Percentiles rank a stretch among this genome's conserved stretches.
phyloP scores from a whole-genome alignment of 2,329 filamentous ascomycete species.

The Cryphonectria carpinicola region DNA sequence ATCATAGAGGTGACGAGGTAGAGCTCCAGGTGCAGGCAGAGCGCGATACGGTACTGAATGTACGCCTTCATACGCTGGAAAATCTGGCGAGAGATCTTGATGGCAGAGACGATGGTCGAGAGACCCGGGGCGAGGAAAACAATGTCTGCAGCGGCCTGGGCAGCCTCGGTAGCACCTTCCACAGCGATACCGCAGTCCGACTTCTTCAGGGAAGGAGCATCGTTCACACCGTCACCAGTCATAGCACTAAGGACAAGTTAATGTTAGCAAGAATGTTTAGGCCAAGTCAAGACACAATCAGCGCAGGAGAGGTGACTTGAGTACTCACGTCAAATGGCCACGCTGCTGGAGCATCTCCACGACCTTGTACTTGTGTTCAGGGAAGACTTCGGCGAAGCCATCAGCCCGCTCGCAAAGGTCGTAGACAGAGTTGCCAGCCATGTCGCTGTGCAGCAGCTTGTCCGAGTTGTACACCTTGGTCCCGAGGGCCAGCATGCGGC shows the following conservation, averaged over 20 bases:
- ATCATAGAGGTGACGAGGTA: constrained; percentile 80
- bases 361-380: constrained; percentile 77
- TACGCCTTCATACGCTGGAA: constrained; percentile 81
- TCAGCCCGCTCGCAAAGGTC: constrained; percentile 77
- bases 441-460: constrained; percentile 76
- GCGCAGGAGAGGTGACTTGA: constrained; percentile 58
- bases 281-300: constrained; percentile 35
- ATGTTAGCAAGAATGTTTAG: constrained; percentile 25
- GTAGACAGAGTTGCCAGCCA: constrained; percentile 73
- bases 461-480: constrained; percentile 84
- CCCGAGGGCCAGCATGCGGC: constrained; percentile 78
- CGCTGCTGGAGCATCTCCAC: constrained; percentile 74
- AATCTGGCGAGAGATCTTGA: constrained; percentile 75
- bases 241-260: constrained; percentile 58
- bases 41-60: constrained; percentile 76
- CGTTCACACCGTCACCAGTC: constrained; percentile 79
- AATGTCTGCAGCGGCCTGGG: constrained; percentile 73
- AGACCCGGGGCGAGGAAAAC: constrained; percentile 75
- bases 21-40: constrained; percentile 74
- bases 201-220: constrained; percentile 74
- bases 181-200: constrained; percentile 76
- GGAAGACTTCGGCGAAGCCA: constrained; percentile 75
- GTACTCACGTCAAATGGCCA: constrained; percentile 21
- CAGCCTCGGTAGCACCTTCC: constrained; percentile 73
- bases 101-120: constrained; percentile 71